Conservation (phyloP, 2,329 filamentous ascomycete genomes). For the Talaromyces funiculosus region DNA sequence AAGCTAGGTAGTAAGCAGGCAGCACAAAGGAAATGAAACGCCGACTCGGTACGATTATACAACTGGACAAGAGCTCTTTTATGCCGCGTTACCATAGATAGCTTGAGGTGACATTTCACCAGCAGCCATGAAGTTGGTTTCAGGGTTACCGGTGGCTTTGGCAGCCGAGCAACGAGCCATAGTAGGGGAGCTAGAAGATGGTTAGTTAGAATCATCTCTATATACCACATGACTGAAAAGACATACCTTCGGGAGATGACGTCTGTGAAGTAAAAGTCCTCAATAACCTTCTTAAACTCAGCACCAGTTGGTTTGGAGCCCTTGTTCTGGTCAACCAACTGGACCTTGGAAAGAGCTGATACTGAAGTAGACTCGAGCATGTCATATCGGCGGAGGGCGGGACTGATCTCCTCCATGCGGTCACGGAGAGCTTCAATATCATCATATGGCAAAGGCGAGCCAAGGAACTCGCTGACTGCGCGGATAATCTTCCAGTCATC, state of each 20-base stretch:
- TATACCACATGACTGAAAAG: not conserved
- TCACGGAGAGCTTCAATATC: conserved; percentile 84
- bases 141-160: conserved; percentile 73
- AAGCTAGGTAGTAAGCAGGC: conserved; percentile 14
- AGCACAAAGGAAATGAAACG: conserved; percentile 17
- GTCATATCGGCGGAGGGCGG: conserved; percentile 83
- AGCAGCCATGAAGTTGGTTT: conserved; percentile 73
- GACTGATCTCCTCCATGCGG: conserved; percentile 92
- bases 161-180: conserved; percentile 97
- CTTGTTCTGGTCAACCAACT: conserved; percentile 95
- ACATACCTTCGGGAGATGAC: conserved; percentile 87
- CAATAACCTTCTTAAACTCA: conserved; percentile 76
- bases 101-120: conserved; percentile 48
- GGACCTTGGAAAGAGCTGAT: conserved; percentile 76
- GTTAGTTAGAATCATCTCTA: not conserved
- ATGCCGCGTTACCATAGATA: conserved; percentile 30
- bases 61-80: not conserved
- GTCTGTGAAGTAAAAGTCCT: conserved; percentile 99
- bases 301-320: conserved; percentile 66
- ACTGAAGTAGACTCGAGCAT: conserved; percentile 77
- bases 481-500: conserved; percentile 99
- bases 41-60: conserved; percentile 13
- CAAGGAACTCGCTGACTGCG: conserved; percentile 85
- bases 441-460: conserved; percentile 81
- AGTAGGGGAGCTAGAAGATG: conserved; percentile 69